Base-by-base conservation (phyloP, 306 rosid species). In the Abrus pulchellus region DNA sequence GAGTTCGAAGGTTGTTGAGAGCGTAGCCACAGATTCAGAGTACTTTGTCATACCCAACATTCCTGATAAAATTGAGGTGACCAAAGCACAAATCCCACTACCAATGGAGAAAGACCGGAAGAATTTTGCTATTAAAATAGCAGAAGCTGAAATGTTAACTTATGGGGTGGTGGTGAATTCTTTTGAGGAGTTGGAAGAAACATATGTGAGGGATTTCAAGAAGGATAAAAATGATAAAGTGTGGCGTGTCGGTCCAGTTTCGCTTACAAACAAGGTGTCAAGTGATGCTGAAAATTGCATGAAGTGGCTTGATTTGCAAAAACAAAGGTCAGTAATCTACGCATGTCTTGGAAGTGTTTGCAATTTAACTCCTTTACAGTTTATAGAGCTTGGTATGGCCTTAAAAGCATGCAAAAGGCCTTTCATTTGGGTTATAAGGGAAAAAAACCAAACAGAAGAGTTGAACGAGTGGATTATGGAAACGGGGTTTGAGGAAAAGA, bases 331-430 rank as follows among this genome's bases (percentile, higher is more conserved):
- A 8, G 94, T 88, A 1, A 70, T 91, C 5, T 91, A 89, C 28
- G 89, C 43, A 1, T 89, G 90, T 48, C 81, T 91, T 9, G 97
- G 93, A 7, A 91, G 97, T 41, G 61, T 87, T 0, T 84, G 90
- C 71, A 75, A 86, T 68, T 53, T 83, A 45, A 63, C 41, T 33
- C 56, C 75, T 0, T n/a, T 74, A 69, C 90, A 90, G 57, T 75
- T 88, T 3, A 73, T 80, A 34, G 94, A 90, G 71, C 85, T 90
- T 80, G 92, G 80, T 3, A 47, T 68, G 86, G 92, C 87, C 7
- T 88, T 90, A 32, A 90, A 92, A 75, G 87, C 71, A 38, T 87
- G 88, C 14, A 69, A 80, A 2, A 53, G 43, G 52, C 88, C 90
- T 3, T 89, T 91, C 76, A 70, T 90, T 69, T 90, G 90, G 92